Evolutionary conservation across 331 rosid genomes (phyloP).

Genomic region (Stylosanthes scabra): DNA sequence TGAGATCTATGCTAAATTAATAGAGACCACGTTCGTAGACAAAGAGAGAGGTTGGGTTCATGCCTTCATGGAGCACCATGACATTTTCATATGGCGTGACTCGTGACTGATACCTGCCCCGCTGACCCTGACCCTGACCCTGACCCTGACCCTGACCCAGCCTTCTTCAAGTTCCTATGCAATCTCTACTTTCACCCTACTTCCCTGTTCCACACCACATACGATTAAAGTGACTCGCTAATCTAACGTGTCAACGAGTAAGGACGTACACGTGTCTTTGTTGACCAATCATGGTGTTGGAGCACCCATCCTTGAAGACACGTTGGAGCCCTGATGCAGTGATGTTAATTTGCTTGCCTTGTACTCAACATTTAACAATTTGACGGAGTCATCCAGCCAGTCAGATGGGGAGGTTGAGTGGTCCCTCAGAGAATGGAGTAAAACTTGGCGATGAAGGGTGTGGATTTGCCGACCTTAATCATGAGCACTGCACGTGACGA

Average conservation of each 20-base stretch:
- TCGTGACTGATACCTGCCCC: slow-evolving; percentile 51
- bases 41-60: slow-evolving; percentile 17
- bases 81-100: slow-evolving; percentile 51
- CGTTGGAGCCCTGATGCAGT: slow-evolving; percentile 29
- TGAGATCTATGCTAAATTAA: neutral
- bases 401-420: slow-evolving; percentile 33
- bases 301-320: slow-evolving; percentile 59
- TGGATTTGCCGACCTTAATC: slow-evolving; percentile 55
- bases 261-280: slow-evolving; percentile 30
- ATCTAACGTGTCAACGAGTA: neutral
- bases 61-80: slow-evolving; percentile 44
- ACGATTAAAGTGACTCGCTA: neutral
- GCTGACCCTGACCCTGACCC: too few species aligned
- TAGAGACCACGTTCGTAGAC: slow-evolving; percentile 35
- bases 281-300: neutral
- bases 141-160: slow-evolving; percentile 31
- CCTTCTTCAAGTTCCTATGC: neutral
- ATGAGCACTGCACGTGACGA: slow-evolving; percentile 55
- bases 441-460: slow-evolving; percentile 47
- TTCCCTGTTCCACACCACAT: slow-evolving; percentile 11
- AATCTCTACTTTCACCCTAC: neutral
- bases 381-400: too few species aligned
- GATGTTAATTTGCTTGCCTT: slow-evolving; percentile 45
- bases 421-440: slow-evolving; percentile 26
- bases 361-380: slow-evolving; percentile 42